phyloP scores from a whole-genome alignment of 495 filamentous ascomycete species.

The Hypoxylon trugodes region DNA sequence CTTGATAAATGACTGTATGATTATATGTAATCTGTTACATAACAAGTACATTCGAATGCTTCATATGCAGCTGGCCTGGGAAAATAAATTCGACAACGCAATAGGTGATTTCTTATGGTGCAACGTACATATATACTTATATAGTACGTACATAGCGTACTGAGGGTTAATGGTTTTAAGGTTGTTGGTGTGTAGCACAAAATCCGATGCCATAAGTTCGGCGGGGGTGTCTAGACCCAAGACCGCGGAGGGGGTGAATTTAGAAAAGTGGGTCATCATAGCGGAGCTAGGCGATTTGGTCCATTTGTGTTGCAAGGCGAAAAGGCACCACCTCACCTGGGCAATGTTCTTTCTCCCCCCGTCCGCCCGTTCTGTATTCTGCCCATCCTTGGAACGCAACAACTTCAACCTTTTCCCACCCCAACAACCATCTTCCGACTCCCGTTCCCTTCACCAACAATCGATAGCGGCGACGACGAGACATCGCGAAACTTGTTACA shows the following conservation, averaged over 20 bases:
- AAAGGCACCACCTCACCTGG: constrained; percentile 22
- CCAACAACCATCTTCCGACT: constrained; percentile 20
- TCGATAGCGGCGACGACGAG: constrained; percentile 27
- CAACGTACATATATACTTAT: constrained; percentile 6
- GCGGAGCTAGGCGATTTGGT: constrained; percentile 34
- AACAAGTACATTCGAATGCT: too few species aligned
- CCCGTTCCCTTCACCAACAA: constrained; percentile 4
- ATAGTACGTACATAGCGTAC: too few species aligned
- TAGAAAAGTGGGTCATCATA: constrained; percentile 20
- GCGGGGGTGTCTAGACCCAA: constrained; percentile 4
- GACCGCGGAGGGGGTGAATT: constrained; percentile 13
- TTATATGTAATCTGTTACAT: too few species aligned
- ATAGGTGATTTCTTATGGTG: too few species aligned
- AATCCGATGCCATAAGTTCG: constrained; percentile 14
- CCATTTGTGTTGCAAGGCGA: constrained; percentile 41
- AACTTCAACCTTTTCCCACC: constrained; percentile 28
- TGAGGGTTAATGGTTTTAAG: not conserved
- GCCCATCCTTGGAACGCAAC: constrained; percentile 33
- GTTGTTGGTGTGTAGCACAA: constrained; percentile 18
- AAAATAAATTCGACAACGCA: too few species aligned
- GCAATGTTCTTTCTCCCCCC: constrained; percentile 27
- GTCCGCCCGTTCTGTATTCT: constrained; percentile 37
- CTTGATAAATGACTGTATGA: too few species aligned
- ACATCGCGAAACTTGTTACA: constrained; percentile 10
- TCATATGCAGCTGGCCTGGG: too few species aligned